Base-by-base conservation (phyloP, 805 yeast species). In the Maudiozyma bulderi region DNA sequence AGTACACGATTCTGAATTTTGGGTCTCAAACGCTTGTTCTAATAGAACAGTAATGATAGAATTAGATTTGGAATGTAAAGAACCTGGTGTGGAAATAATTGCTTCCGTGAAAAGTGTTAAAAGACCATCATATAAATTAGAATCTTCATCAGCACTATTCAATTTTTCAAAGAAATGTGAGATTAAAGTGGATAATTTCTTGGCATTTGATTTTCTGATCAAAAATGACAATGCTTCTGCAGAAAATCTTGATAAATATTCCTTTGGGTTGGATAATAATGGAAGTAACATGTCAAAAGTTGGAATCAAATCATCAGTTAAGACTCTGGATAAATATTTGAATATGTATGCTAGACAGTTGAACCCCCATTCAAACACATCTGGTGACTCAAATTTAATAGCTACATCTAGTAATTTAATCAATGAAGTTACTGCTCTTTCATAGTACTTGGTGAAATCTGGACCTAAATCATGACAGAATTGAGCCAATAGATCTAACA, bases 381-480 rank as follows among this genome's bases (percentile, higher is more conserved):
- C 76, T 1, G 87, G 73, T 8, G 82, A 72, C 51, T 77, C 78
- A 51, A 79, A 78, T 31, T 60, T 57, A 8, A 67, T 51, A 7
- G 86, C 73, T 47, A 69, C 48, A 63, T 50, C 66, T 9, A 62
- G 54, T 42, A 86, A 60, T 0, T 69, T 62, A 5, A 75, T 75
- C 40, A 90, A 72, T 28, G 76, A 56, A 0, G 59, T 54, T 44
- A 91, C 66, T 0, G 88, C 67, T 29, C 67, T 62, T 1, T 69
- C 69, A 59, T 87, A 89, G 59, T 71, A 88, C 8, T 77, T 78
- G 71, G 88, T 75, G 60, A 90, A 93, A 56, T 91, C 98, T 2
- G 91, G 83, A 8, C 96, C 97, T 53, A 91, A 69, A 69, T 91
- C 99, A 57, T 87, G 96, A 40, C 89, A 82, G 57, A 93, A 84